Conservation (phyloP, 2,329 filamentous ascomycete species). For the Fusarium luffae region DNA sequence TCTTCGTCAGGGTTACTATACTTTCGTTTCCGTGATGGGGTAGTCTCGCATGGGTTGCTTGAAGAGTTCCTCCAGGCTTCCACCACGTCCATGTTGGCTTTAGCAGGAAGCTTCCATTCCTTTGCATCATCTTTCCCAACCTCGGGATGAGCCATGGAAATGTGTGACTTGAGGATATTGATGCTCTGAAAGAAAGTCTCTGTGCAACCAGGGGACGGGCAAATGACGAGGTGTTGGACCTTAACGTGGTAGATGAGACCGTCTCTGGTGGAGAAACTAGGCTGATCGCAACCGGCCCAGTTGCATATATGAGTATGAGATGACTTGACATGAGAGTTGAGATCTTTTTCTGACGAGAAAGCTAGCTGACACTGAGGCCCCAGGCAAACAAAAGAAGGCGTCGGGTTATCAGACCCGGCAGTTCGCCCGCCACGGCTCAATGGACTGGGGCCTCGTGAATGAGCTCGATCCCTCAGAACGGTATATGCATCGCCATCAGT, state of each 20-base stretch:
- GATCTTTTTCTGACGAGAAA: slow-evolving; percentile 41
- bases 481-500: slow-evolving; percentile 46
- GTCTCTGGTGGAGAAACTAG: slow-evolving; percentile 52
- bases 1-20: background rate
- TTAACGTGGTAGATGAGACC: slow-evolving; percentile 58
- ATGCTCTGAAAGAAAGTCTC: slow-evolving; percentile 51
- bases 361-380: slow-evolving; percentile 44
- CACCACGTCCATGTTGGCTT: background rate
- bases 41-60: slow-evolving; percentile 9
- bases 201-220: slow-evolving; percentile 53
- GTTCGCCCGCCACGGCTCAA: slow-evolving; percentile 21
- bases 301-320: slow-evolving; percentile 52
- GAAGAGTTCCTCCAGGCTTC: background rate
- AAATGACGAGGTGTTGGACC: slow-evolving; percentile 56
- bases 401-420: slow-evolving; percentile 23
- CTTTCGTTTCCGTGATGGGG: slow-evolving; percentile 29
- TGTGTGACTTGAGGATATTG: slow-evolving; percentile 53
- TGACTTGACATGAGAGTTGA: slow-evolving; percentile 43
- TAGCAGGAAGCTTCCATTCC: slow-evolving; percentile 44
- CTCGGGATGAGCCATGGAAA: slow-evolving; percentile 51
- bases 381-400: slow-evolving; percentile 42
- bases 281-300: slow-evolving; percentile 53
- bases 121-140: slow-evolving; percentile 29
- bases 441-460: slow-evolving; percentile 45
- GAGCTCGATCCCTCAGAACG: slow-evolving; percentile 13